These are phyloP conservation scores for Salvia splendens DNA, from an alignment of 257 asterid species.

Conservation along the genomic window DNA sequence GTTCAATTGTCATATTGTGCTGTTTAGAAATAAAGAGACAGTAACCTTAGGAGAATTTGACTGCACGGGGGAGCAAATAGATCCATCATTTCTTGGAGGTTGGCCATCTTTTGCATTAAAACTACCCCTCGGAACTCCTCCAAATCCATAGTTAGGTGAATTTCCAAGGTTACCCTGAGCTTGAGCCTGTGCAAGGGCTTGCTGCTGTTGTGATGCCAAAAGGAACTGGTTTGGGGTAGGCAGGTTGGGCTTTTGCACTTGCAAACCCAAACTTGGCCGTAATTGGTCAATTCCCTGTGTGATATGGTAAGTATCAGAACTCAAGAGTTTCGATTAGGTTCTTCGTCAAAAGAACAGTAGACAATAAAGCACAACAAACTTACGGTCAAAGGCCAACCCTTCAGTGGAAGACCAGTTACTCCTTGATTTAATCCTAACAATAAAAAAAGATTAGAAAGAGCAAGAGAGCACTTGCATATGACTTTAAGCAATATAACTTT, in stretches of 20 bases:
- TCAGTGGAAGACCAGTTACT: constrained; percentile 84
- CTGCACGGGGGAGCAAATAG: constrained; percentile 93
- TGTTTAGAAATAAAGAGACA: constrained; percentile 15
- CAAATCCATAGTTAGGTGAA: constrained; percentile 76
- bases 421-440: constrained; percentile 87
- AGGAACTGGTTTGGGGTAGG: constrained; percentile 82
- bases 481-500: constrained; percentile 10
- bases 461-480: background rate
- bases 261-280: constrained; percentile 86
- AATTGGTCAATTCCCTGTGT: constrained; percentile 91
- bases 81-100: constrained; percentile 89
- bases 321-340: constrained; percentile 16
- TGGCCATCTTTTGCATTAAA: constrained; percentile 86
- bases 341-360: constrained; percentile 19
- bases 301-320: constrained; percentile 31
- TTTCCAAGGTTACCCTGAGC: constrained; percentile 84
- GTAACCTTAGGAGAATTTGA: constrained; percentile 93
- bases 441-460: constrained; percentile 25
- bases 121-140: constrained; percentile 88
- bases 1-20: constrained; percentile 6
- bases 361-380: constrained; percentile 44
- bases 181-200: constrained; percentile 90
- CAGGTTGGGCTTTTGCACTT: constrained; percentile 84
- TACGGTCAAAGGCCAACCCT: constrained; percentile 99
- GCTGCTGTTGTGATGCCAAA: constrained; percentile 93